Conservation (phyloP, 2,329 filamentous ascomycete genomes). For the Xylaria sp. region DNA sequence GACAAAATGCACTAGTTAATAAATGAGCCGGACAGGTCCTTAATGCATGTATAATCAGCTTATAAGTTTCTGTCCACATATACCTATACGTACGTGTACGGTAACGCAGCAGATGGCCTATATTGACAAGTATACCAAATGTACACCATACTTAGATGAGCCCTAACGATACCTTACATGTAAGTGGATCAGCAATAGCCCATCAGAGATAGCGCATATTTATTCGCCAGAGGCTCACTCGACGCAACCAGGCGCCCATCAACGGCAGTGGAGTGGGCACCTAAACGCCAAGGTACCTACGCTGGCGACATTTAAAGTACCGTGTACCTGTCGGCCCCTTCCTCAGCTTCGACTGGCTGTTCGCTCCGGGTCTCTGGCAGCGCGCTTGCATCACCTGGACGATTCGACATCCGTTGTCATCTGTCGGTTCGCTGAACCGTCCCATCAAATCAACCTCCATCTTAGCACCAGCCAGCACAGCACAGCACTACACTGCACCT, state of each 20-base stretch:
- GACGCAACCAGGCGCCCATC: conserved; percentile 2
- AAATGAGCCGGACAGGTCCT: no score
- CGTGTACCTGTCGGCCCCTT: not conserved
- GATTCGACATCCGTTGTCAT: conserved; percentile 35
- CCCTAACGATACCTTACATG: not conserved
- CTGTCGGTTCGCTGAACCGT: conserved; percentile 16
- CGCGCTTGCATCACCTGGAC: conserved; percentile 34
- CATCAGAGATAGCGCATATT: conserved; percentile 6
- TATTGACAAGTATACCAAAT: not conserved
- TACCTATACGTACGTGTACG: no score
- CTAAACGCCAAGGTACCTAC: not conserved
- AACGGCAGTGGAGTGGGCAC: not conserved
- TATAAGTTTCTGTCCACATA: not conserved
- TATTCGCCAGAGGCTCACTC: not conserved
- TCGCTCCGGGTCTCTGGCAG: conserved; percentile 14
- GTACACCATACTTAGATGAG: not conserved
- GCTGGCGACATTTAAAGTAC: conserved; percentile 10
- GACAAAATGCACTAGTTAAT: no score
- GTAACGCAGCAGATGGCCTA: not conserved
- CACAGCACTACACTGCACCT: not conserved
- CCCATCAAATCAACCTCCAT: conserved; percentile 27
- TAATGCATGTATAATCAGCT: no score
- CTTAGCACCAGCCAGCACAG: conserved; percentile 20
- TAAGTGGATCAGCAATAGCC: conserved; percentile 1
- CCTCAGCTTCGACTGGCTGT: not conserved